These are phyloP conservation scores for Gossypium sturtianum DNA, from an alignment of 345 rosid genomes.

Conservation along the genomic window DNA sequence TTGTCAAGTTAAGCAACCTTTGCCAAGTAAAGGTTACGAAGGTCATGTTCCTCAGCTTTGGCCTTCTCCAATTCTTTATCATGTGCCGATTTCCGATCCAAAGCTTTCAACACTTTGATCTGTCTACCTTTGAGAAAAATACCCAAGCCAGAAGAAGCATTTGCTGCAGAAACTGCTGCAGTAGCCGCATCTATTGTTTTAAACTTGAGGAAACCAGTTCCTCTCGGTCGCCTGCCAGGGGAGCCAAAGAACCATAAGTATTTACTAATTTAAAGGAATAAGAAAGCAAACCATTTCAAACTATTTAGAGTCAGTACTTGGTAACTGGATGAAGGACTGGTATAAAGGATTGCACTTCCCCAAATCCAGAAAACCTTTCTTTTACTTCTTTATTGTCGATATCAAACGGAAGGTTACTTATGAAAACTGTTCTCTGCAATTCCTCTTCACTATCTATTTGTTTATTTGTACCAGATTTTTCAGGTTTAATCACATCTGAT, in stretches of 20 bases:
- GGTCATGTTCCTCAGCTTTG: conserved; percentile 63
- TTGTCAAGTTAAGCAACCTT: conserved; percentile 40
- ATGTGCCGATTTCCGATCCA: conserved; percentile 76
- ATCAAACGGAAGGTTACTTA: conserved; percentile 85
- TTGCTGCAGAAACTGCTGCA: conserved; percentile 76
- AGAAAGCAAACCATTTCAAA: conserved; percentile 2
- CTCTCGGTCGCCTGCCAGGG: conserved; percentile 73
- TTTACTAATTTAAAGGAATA: not conserved
- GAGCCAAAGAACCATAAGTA: conserved; percentile 12
- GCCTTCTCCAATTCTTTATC: conserved; percentile 66
- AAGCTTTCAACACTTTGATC: conserved; percentile 63
- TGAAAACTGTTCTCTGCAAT: conserved; percentile 65
- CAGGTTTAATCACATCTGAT: conserved; percentile 31
- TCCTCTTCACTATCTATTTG: conserved; percentile 45
- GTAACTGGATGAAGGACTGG: conserved; percentile 86
- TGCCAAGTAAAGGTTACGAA: conserved; percentile 79
- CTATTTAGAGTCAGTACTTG: conserved; percentile 41
- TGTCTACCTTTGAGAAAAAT: conserved; percentile 79
- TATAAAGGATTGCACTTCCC: conserved; percentile 60
- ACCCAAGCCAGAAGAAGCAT: conserved; percentile 54
- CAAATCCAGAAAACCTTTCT: conserved; percentile 69
- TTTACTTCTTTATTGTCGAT: conserved; percentile 59
- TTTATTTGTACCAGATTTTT: conserved; percentile 32
- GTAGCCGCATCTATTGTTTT: conserved; percentile 57
- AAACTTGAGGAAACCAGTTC: conserved; percentile 89